Conservation (phyloP, 768 basidiomycete species). For the Phanerochaete sordida region DNA sequence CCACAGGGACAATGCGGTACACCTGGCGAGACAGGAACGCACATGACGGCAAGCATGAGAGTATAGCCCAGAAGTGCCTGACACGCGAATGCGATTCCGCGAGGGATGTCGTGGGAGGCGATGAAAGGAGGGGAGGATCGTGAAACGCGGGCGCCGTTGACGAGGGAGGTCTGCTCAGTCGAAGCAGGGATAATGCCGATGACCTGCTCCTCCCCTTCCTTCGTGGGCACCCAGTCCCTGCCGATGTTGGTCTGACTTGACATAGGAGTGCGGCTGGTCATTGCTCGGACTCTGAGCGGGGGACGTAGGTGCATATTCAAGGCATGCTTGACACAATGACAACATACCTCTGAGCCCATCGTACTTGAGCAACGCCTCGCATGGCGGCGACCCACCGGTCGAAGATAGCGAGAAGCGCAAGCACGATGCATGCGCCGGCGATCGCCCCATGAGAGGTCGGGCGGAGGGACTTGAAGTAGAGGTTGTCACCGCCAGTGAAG, state of each 20-base stretch:
- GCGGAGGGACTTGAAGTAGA: slow-evolving; percentile 65
- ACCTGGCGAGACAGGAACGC: slow-evolving; percentile 24
- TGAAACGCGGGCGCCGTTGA: slow-evolving; percentile 14
- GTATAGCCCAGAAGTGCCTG: slow-evolving; percentile 63
- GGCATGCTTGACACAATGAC: background rate
- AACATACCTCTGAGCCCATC: slow-evolving; percentile 57
- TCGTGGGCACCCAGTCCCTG: background rate
- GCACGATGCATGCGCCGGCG: slow-evolving; percentile 69
- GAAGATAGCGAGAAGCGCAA: slow-evolving; percentile 63
- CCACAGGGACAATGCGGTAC: background rate
- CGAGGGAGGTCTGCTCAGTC: background rate
- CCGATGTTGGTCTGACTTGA: background rate
- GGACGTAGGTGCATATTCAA: too few relatives aligned
- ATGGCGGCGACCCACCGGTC: slow-evolving; percentile 67
- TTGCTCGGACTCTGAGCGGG: background rate
- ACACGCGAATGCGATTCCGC: slow-evolving; percentile 61
- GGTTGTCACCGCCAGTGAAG: slow-evolving; percentile 58
- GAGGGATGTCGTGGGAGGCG: slow-evolving; percentile 60
- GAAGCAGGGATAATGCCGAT: background rate
- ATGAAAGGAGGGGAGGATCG: slow-evolving; percentile 62
- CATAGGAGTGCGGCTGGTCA: background rate
- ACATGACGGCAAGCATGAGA: slow-evolving; percentile 86
- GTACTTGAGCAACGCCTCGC: slow-evolving; percentile 45
- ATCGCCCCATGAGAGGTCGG: slow-evolving; percentile 70
- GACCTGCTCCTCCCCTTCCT: slow-evolving; percentile 9